phyloP scores from a whole-genome alignment of 768 basidiomycete genomes.

The Phaeolepiota aurea region DNA sequence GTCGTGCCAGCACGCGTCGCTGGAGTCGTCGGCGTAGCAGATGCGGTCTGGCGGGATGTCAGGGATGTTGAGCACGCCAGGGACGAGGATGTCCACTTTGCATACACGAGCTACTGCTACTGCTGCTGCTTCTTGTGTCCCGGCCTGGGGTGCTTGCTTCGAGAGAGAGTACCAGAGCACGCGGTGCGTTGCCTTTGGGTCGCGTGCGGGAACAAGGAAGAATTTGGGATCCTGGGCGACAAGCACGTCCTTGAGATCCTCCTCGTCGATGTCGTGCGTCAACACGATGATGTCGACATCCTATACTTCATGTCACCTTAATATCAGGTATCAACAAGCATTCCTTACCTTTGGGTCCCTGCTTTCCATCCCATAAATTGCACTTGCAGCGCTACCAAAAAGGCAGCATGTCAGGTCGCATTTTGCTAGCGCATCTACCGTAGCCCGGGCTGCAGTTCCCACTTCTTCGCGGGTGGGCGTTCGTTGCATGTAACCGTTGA shows the following conservation, averaged over 20 bases:
- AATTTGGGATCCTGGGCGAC: constrained; percentile 4
- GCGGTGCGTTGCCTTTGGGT: constrained; percentile 3
- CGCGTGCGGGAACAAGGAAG: constrained; percentile 7
- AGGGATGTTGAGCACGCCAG: constrained; percentile 26
- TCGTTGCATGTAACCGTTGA: too few relatives aligned
- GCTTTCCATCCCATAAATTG: constrained; percentile 23
- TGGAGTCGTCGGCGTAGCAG: constrained; percentile 7
- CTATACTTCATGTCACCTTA: constrained; percentile 10
- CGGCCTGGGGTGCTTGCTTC: too few relatives aligned
- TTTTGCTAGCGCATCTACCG: constrained; percentile 15
- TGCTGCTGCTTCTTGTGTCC: neutral
- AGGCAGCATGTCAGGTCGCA: constrained; percentile 19
- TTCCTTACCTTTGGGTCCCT: constrained; percentile 27
- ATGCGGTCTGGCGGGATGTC: constrained; percentile 13
- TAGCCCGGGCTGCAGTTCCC: constrained; percentile 19
- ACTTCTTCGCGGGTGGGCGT: too few relatives aligned
- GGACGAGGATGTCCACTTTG: constrained; percentile 28
- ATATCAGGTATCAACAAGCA: neutral
- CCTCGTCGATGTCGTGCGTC: constrained; percentile 2
- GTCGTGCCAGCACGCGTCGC: too few relatives aligned
- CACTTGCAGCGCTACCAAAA: constrained; percentile 30
- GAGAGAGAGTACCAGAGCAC: constrained; percentile 7
- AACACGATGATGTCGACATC: constrained; percentile 30
- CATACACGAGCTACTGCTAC: too few relatives aligned
- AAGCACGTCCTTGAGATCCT: constrained; percentile 4